Base-by-base conservation (phyloP, 2,329 filamentous ascomycete species). In the Metarhizium robertsii region DNA sequence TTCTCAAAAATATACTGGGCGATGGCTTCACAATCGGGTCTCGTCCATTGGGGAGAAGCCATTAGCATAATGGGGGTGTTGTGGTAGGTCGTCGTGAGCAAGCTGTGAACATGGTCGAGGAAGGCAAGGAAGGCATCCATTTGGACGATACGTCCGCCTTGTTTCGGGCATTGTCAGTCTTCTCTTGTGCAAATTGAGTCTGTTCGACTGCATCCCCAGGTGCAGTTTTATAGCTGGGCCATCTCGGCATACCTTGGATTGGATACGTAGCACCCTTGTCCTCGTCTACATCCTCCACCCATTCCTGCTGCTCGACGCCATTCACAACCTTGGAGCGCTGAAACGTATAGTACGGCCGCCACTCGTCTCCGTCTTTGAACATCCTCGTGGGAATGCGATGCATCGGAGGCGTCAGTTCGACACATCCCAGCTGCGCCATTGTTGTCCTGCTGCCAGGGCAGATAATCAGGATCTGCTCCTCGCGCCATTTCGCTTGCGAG, bases 1-100 rank as follows among this genome's bases (percentile, higher is more conserved):
- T 94, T 95, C 72, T 99, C 94, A 66, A 99, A 99, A 61, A 97
- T 84, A 75, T 96, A 99, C 60, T 94, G 90, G 14, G 92, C 88
- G 61, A 99, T 86, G 43, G 81, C 82, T 72, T 97, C 92, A 67
- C 87, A 87, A 70, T 96, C 91, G 59, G 87, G 86, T 8, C 88
- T 84, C 4, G 90, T 91, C 92, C 94, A 99, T 62, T 86, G 86
- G 4, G 94, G 92, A 62, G 95, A 89, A 7, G 88, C 83, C 71
- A 97, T 87, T 59, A 99, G 83, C 69, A 97, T 80, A 61, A 99
- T 90, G 2, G 94, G 92, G 0, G 92, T 96, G 73, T 96, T 96
- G 74, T 97, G 94, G 69, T 96, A 94, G 3, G 90, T 90, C 30
- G 90, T 91, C 58, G 90, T 94, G 57, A 99, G 81, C 50, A 88